Conservation (phyloP, 1,284 basidiomycete species). For the Trichosporon ovoides region DNA sequence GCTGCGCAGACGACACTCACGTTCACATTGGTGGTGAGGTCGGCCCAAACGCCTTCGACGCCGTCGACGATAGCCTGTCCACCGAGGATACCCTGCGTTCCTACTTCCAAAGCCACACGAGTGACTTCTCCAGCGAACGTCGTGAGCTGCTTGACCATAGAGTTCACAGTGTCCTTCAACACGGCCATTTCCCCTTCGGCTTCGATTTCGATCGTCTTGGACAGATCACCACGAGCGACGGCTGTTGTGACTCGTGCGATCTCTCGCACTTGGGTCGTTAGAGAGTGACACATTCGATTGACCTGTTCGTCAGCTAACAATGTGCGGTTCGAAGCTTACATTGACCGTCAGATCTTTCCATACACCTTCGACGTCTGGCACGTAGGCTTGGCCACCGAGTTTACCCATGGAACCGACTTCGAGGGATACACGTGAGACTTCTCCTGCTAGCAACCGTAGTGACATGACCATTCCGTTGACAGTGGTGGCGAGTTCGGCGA, state of each 20-base stretch:
- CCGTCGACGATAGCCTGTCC: slow-evolving; percentile 88
- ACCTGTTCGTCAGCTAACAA: slow-evolving; percentile 54
- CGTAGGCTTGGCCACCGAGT: slow-evolving; percentile 79
- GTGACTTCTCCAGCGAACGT: slow-evolving; percentile 94
- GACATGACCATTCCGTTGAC: slow-evolving; percentile 95
- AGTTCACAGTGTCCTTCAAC: slow-evolving; percentile 60
- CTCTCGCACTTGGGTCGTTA: slow-evolving; percentile 90
- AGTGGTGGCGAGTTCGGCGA: slow-evolving; percentile 93
- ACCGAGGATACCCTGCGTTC: slow-evolving; percentile 85
- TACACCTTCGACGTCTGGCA: slow-evolving; percentile 90
- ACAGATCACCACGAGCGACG: slow-evolving; percentile 60
- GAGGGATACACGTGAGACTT: slow-evolving; percentile 91
- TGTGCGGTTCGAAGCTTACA: slow-evolving; percentile 52
- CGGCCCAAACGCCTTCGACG: slow-evolving; percentile 90
- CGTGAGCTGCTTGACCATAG: slow-evolving; percentile 82
- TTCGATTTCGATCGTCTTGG: slow-evolving; percentile 57
- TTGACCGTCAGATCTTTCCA: slow-evolving; percentile 88
- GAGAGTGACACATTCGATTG: slow-evolving; percentile 85
- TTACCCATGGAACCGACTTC: slow-evolving; percentile 90
- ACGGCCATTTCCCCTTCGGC: slow-evolving; percentile 90
- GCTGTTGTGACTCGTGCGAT: slow-evolving; percentile 90
- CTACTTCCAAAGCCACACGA: slow-evolving; percentile 85
- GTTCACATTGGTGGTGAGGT: slow-evolving; percentile 83
- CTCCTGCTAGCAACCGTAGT: slow-evolving; percentile 81
- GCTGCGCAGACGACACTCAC: slow-evolving; percentile 47